Base-by-base conservation (phyloP, 179 eudicot species). In the Silene noctiflora region DNA sequence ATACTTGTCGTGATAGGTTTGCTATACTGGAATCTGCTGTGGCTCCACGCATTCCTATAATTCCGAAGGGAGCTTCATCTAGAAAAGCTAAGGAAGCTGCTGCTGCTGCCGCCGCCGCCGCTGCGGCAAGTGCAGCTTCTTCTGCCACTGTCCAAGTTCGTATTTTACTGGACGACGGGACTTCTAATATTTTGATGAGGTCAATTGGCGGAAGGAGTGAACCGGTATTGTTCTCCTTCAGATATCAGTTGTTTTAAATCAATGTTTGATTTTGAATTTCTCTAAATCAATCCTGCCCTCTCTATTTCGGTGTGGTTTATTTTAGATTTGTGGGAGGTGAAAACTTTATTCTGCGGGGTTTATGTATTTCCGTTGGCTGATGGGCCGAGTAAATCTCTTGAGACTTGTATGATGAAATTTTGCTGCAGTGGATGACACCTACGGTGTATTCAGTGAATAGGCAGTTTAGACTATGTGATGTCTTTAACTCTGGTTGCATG, bases 51-150 rank as follows among this genome's bases (percentile, higher is more conserved):
- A 80, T 91, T 62, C 93, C 97, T 55, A 84, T 95, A 68, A 83
- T 87, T 67, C 95, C 93, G 7, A 92, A 90, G 84, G 96, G 97
- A 20, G 71, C 96, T 75, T 92, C 96, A 73, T 94, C 98, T 73
- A 91, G 87, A 86, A 95, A 85, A 86, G 96, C 97, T 66, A 95
- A 87, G 87, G 99, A 95, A 84, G 99, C 99, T 77, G 99, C 97
- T 72, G 94, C 92, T 14, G 97, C 97, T 1, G 96, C 95, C 17
- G 97, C 97, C 4, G 96, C 96, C 0, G 96, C 94, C 10, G 97
- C 97, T 29, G 97, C 96, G 71, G 98, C 98, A 73, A 85, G 88
- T 76, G 98, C 93, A 25, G 96, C 94, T 69, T 85, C 93, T 72
- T 86, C 95, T 33, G 96, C 91, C 53, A 85, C 89, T 76, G 99